phyloP scores from a whole-genome alignment of 495 filamentous ascomycete species.

The Aspergillus indologenus region DNA sequence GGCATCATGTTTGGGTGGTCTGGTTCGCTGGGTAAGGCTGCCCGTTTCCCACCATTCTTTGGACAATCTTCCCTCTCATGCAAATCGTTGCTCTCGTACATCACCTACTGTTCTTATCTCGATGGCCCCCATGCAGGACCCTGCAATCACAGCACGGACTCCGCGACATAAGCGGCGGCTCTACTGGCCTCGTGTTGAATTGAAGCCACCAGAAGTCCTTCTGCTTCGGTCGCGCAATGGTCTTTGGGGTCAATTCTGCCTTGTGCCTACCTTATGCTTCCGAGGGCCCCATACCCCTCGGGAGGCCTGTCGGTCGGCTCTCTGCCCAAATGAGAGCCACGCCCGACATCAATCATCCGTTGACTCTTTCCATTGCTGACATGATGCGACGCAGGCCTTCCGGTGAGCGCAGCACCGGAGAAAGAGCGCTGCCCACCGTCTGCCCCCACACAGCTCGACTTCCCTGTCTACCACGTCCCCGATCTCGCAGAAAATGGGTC shows the following conservation, averaged over 20 bases:
- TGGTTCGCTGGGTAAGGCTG: constrained; percentile 33
- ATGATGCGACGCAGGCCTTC: constrained; percentile 25
- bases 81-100: neutral
- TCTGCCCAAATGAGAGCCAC: neutral
- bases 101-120: neutral
- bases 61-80: neutral
- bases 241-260: neutral
- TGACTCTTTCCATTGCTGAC: constrained; percentile 2
- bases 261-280: no score
- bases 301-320: neutral
- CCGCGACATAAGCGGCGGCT: neutral
- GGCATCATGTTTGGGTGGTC: constrained; percentile 41
- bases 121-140: neutral
- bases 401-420: constrained; percentile 37
- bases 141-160: neutral
- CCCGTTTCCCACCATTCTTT: neutral
- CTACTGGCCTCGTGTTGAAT: neutral
- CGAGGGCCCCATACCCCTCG: neutral
- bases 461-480: constrained; percentile 43
- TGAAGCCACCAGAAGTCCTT: neutral
- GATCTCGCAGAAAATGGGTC: constrained; percentile 22
- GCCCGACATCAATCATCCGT: neutral
- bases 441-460: constrained; percentile 46
- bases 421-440: constrained; percentile 46
- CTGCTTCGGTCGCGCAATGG: neutral